Evolutionary conservation across 1,284 basidiomycete species (phyloP).

Genomic region (Wolfiporia cocos): DNA sequence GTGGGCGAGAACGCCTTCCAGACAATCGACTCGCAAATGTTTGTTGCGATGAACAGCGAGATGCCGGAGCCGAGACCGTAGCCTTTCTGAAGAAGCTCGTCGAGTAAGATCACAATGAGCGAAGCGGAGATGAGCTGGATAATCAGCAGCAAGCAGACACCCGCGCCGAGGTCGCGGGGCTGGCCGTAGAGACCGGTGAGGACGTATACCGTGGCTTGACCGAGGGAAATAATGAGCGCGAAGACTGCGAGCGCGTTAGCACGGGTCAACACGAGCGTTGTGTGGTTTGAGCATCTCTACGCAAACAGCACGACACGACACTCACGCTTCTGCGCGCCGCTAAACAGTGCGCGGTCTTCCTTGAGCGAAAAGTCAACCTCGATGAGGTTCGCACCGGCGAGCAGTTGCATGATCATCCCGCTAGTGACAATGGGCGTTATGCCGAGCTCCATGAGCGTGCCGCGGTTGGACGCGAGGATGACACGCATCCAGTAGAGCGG

Average conservation of each 20-base stretch:
- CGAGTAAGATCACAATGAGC: conserved; percentile 96
- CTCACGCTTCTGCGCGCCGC: conserved; percentile 95
- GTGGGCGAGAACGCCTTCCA: conserved; percentile 99
- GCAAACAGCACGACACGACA: conserved; percentile 12
- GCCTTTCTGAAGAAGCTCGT: conserved; percentile 98
- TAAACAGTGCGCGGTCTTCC: conserved; percentile 95
- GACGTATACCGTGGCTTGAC: conserved; percentile 97
- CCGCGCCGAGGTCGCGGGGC: conserved; percentile 90
- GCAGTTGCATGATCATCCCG: conserved; percentile 99
- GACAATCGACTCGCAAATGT: conserved; percentile 98
- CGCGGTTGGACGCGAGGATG: conserved; percentile 96
- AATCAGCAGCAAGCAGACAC: conserved; percentile 93
- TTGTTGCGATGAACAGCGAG: conserved; percentile 98
- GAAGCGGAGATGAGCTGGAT: conserved; percentile 93
- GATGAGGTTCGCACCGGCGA: conserved; percentile 95
- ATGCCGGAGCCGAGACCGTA: conserved; percentile 99
- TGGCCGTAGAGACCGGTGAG: conserved; percentile 96
- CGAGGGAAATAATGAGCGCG: conserved; percentile 93
- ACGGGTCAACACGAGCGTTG: not conserved
- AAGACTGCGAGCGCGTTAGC: conserved; percentile 64
- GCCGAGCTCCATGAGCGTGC: conserved; percentile 98
- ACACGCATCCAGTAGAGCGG: conserved; percentile 99
- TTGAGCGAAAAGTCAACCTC: conserved; percentile 97
- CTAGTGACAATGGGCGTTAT: conserved; percentile 97
- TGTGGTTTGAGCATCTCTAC: not conserved